These are phyloP conservation scores for Rhynchospora pubera DNA, from an alignment of 176 grass and related monocot species.

Conservation along the genomic window DNA sequence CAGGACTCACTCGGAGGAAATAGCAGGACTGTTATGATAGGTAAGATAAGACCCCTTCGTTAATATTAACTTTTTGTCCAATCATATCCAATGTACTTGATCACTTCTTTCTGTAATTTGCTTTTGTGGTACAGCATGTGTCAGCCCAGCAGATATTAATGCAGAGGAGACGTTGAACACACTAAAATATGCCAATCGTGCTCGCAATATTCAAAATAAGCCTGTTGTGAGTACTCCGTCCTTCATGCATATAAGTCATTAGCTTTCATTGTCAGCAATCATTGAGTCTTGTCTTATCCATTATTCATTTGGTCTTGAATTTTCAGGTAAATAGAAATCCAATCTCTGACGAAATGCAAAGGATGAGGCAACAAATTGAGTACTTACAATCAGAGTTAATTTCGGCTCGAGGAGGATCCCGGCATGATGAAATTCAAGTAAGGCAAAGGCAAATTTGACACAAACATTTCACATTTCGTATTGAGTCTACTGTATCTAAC, in stretches of 20 bases:
- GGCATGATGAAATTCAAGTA: slow-evolving; percentile 87
- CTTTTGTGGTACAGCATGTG: slow-evolving; percentile 69
- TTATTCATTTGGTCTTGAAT: neutral
- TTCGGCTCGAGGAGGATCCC: slow-evolving; percentile 61
- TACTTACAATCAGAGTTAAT: slow-evolving; percentile 80
- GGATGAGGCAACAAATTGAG: slow-evolving; percentile 92
- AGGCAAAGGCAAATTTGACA: slow-evolving; percentile 4
- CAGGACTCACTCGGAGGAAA: slow-evolving; percentile 99
- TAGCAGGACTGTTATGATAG: slow-evolving; percentile 99
- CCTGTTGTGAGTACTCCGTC: slow-evolving; percentile 66
- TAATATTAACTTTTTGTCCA: neutral
- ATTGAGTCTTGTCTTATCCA: neutral
- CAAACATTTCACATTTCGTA: neutral
- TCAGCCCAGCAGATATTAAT: slow-evolving; percentile 99
- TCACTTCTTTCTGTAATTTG: neutral
- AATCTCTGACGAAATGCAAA: slow-evolving; percentile 97
- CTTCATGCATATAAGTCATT: neutral
- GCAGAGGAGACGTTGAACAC: slow-evolving; percentile 99
- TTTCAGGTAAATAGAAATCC: slow-evolving; percentile 97
- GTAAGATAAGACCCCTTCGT: slow-evolving; percentile 26
- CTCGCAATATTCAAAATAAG: slow-evolving; percentile 97
- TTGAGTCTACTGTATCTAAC: neutral
- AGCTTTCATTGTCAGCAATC: neutral
- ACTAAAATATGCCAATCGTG: slow-evolving; percentile 96
- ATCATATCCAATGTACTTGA: neutral